Evolutionary conservation across 1,139 yeast genomes (phyloP), one percentile per base, ranked within the genome.

Genomic region (Blastobotrys apis): DNA sequence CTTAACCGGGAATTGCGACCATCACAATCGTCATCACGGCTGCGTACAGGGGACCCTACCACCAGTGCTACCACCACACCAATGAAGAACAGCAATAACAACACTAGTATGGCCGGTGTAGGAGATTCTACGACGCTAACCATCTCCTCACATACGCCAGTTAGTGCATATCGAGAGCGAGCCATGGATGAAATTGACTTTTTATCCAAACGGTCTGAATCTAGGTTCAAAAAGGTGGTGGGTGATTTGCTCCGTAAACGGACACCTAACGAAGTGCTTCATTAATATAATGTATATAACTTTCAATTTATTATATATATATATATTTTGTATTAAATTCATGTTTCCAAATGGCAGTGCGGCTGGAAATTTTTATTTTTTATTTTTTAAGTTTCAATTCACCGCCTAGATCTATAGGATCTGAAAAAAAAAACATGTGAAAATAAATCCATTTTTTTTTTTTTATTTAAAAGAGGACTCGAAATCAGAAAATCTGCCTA

Each of bases 131-230:
- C 35, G 22, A 16, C n/a, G 22, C 5, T 32, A 12, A 10, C 21
- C n/a, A 15, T 5, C 13, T 15, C 20, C 6, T 4, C 33, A 10
- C 34, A 27, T 6, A 38, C 41, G 4, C 36, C 36, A 10, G 36
- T 21, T 10, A 39, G 32, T 27, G 38, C 27, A 6, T 39, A 39
- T 19, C 39, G 47, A 6, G 47, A 48, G 12, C 33, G 47, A 10
- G 44, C 44, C n/a, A 40, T 49, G 33, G 47, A 49, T 32, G 54
- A 51, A 30, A 33, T 51, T 15, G 53, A 51, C 21, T 51, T 51
- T 26, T 32, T 51, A 10, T 35, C 47, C 9, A 38, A 41, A 16
- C 43, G 43, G 15, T 41, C 53, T 5, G 48, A 44, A 16, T 25
- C 47, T 9, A 47, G 48, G 34, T 44, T 51, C 37, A 51, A 49